Base-by-base conservation (phyloP, 108 stramenopile species). In the Fragilariopsis cylindrus region DNA sequence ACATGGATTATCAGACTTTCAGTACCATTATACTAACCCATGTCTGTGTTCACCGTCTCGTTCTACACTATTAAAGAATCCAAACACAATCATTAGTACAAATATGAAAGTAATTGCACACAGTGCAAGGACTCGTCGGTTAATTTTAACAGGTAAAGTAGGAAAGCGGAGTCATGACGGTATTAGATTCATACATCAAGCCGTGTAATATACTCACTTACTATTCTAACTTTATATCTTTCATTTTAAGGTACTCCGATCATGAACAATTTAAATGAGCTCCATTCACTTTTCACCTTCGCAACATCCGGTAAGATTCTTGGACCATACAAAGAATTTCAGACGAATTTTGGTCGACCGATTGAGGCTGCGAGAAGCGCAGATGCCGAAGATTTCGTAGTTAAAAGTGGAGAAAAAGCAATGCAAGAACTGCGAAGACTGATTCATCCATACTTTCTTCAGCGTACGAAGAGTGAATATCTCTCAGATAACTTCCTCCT, bases 211-310 rank as follows among this genome's bases (percentile, higher is more conserved):
- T 30, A 30, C 30, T 30, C 30, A 30, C 30, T 30, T 30, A 30
- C 30, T 30, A 30, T 30, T 30, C 30, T 30, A 30, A 30, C 30
- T 30, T 30, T 30, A 30, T 30, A 30, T 30, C 30, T 2, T 30
- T 30, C 2, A 30, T 30, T 2, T 30, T 30, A 30, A 30, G 30
- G 30, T 11, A 96, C 97, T 2, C 98, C 98, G 0, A 94, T 99
- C 54, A 96, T 97, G 80, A 98, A 98, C 81, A 91, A 90, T 75
- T 73, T 96, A 19, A 70, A 57, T 52, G 99, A 99, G 74, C 93
- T 99, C 5, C 96, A 97, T 90, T 76, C 86, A 9, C 77, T 99
- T 2, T 94, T 99, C 53, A 96, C 98, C 74, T 99, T 95, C 79
- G 96, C 87, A 15, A 87, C 87, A 41, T 74, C 85, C 48, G 90